Percentiles rank a stretch among this genome's conserved stretches.
Evolutionary conservation across 441 rosid genomes (phyloP).

Genomic region (Macaranga tanarius): DNA sequence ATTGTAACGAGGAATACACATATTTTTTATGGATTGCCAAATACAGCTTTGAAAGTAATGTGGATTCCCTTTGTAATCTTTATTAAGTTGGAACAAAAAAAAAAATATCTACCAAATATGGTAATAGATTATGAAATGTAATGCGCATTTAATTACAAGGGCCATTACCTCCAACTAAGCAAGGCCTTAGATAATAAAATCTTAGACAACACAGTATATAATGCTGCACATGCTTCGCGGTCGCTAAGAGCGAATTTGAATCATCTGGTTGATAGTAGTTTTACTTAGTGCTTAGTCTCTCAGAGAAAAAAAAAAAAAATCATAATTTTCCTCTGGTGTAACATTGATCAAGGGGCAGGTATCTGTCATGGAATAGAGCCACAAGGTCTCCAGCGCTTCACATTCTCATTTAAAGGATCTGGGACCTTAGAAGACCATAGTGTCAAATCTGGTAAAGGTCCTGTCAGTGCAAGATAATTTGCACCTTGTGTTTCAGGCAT

Average conservation of each 20-base stretch:
- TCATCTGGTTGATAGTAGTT: not conserved
- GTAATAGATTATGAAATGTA: too few relatives aligned
- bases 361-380: constrained; percentile 21
- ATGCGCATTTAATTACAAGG: too few relatives aligned
- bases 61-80: too few relatives aligned
- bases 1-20: too few relatives aligned
- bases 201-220: too few relatives aligned
- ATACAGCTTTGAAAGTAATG: too few relatives aligned
- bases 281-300: not conserved
- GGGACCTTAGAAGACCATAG: constrained; percentile 67
- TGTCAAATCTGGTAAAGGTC: constrained; percentile 60
- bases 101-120: too few relatives aligned
- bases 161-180: too few relatives aligned
- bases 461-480: constrained; percentile 71
- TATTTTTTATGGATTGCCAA: too few relatives aligned
- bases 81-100: too few relatives aligned
- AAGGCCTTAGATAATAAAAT: not conserved
- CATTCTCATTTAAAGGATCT: constrained; percentile 40
- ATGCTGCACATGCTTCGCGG: not conserved
- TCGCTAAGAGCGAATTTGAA: not conserved
- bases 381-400: constrained; percentile 66
- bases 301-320: not conserved
- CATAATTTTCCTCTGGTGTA: not conserved
- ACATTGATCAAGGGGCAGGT: not conserved
- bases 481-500: constrained; percentile 48